Conservation (phyloP, 2,329 filamentous ascomycete genomes). For the Colletotrichum phormii region DNA sequence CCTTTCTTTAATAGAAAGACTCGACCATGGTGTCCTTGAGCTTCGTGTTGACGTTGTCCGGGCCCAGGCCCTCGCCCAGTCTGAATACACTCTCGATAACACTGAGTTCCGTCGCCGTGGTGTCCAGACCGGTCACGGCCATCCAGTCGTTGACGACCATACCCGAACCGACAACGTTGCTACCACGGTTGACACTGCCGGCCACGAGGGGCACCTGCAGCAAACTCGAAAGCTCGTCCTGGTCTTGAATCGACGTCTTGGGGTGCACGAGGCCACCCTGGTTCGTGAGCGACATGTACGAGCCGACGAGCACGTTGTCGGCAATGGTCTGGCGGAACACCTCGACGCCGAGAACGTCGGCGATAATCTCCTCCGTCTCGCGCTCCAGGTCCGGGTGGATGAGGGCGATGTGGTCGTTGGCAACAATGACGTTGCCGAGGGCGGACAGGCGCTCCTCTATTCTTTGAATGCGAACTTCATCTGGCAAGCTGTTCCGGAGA, state of each 20-base stretch:
- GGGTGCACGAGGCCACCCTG: constrained; percentile 97
- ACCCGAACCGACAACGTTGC: constrained; percentile 92
- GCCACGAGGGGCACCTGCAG: constrained; percentile 96
- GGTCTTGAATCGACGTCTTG: constrained; percentile 96
- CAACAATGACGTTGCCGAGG: constrained; percentile 95
- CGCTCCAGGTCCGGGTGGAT: constrained; percentile 97
- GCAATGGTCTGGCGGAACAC: constrained; percentile 95
- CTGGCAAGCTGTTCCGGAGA: constrained; percentile 92
- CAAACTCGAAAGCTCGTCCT: constrained; percentile 94
- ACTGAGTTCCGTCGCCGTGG: constrained; percentile 93
- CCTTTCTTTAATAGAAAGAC: constrained; percentile 86
- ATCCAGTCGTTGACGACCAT: constrained; percentile 99
- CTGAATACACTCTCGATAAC: constrained; percentile 97
- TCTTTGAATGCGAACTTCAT: constrained; percentile 91
- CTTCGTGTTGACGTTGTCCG: constrained; percentile 81
- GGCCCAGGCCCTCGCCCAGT: constrained; percentile 86
- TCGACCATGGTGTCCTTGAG: constrained; percentile 99
- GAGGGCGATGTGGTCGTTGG: constrained; percentile 96
- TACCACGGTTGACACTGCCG: constrained; percentile 92
- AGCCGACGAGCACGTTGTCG: constrained; percentile 95
- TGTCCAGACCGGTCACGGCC: constrained; percentile 91
- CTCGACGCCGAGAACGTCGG: constrained; percentile 90
- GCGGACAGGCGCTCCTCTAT: constrained; percentile 98
- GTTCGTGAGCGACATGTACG: constrained; percentile 96
- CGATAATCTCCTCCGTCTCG: constrained; percentile 98